Conservation (phyloP, 1,139 yeast genomes). For the Yamadazyma pseudoaaseri region DNA sequence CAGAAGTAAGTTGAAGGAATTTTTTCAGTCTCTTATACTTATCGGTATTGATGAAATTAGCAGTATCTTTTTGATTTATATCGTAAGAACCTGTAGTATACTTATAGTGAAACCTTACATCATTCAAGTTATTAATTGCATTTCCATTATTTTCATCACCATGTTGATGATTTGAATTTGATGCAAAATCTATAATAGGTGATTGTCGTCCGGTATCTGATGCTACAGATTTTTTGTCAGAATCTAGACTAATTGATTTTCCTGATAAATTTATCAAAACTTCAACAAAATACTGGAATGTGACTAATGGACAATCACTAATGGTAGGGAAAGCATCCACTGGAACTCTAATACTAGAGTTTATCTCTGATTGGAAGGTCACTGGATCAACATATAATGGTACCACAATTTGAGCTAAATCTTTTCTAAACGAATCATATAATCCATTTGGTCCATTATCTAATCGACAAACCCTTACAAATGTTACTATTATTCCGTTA, state of each 20-base stretch:
- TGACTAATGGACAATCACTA: slow-evolving; percentile 66
- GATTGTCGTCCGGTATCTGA: slow-evolving; percentile 14
- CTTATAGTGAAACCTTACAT: slow-evolving; percentile 34
- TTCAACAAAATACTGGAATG: slow-evolving; percentile 84
- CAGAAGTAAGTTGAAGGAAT: slow-evolving; percentile 75
- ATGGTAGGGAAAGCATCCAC: slow-evolving; percentile 87
- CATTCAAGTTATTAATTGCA: slow-evolving; percentile 12
- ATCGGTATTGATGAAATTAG: slow-evolving; percentile 73
- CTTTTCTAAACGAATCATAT: slow-evolving; percentile 80
- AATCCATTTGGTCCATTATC: slow-evolving; percentile 64
- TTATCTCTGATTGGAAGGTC: slow-evolving; percentile 55
- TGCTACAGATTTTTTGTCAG: slow-evolving; percentile 20
- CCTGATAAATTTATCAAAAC: slow-evolving; percentile 69
- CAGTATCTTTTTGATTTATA: slow-evolving; percentile 34
- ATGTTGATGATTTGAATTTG: slow-evolving; percentile 7
- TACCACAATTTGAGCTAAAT: slow-evolving; percentile 70
- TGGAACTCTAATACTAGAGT: slow-evolving; percentile 70
- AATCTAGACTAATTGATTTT: slow-evolving; percentile 31
- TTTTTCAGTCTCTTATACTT: slow-evolving; percentile 69
- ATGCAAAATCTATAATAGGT: slow-evolving; percentile 16
- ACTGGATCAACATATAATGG: slow-evolving; percentile 80
- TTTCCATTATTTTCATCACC: slow-evolving; percentile 3
- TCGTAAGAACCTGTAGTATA: slow-evolving; percentile 20
- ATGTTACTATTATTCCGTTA: slow-evolving; percentile 76
- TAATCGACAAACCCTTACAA: slow-evolving; percentile 78